Evolutionary conservation across 208 protist genomes (phyloP).

Genomic region (Leishmania turanica): DNA sequence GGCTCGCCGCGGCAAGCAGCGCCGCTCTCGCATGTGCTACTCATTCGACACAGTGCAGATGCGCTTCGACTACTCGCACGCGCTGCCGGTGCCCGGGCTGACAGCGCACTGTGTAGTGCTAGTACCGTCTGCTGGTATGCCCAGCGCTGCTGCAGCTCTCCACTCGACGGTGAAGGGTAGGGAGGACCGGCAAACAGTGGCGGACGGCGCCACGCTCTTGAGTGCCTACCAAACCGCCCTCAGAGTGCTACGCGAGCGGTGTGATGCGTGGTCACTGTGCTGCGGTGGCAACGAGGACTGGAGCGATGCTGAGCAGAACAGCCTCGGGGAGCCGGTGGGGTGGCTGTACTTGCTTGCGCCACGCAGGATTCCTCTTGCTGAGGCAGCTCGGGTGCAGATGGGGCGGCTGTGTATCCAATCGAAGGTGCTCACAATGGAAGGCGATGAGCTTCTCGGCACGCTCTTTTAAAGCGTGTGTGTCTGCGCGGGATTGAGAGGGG

Average conservation of each 20-base stretch:
- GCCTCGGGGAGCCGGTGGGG: conserved; percentile 39
- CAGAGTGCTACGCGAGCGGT: conserved; percentile 2
- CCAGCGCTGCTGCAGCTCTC: not conserved
- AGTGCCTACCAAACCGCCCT: conserved; percentile 6
- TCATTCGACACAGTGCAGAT: conserved; percentile 38
- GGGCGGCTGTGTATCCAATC: conserved; percentile 30
- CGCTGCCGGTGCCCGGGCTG: conserved; percentile 43
- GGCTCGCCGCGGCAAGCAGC: conserved; percentile 38
- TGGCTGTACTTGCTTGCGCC: conserved; percentile 41
- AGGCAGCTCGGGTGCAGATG: conserved; percentile 38
- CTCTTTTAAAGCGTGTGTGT: conserved; percentile 37
- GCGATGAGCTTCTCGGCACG: conserved; percentile 54
- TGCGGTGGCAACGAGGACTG: conserved; percentile 51
- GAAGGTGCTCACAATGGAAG: conserved; percentile 20
- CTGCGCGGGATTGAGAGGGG: not conserved
- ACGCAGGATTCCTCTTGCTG: conserved; percentile 35
- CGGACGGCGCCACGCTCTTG: not conserved
- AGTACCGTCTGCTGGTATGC: conserved; percentile 11
- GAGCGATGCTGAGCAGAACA: conserved; percentile 41
- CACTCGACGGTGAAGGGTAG: not conserved
- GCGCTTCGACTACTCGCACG: conserved; percentile 46
- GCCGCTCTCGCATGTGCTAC: conserved; percentile 47
- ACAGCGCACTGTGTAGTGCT: conserved; percentile 43
- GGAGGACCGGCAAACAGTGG: not conserved
- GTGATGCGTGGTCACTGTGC: conserved; percentile 33